Evolutionary conservation across 176 grass and related monocot genomes (phyloP), one percentile per base, ranked within the genome.

Genomic region (Paspalum vaginatum): DNA sequence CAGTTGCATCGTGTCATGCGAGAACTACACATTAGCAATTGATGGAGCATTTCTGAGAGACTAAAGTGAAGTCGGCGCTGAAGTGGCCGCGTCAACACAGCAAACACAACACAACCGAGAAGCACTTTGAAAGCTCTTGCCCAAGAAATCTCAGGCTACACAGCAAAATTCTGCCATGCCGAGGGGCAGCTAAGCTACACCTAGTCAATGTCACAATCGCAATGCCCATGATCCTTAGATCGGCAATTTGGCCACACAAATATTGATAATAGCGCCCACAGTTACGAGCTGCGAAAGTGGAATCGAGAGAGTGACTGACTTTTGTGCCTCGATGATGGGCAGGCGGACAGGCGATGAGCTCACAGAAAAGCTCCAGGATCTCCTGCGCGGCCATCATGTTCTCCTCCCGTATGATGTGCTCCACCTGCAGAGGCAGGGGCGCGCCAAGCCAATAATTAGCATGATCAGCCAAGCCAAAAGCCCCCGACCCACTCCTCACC

Each of bases 351-450:
- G 92, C 41, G 26, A 99, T 72, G 27, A 99, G 92, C 53, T 99
- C 96, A 43, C 92, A 99, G 70, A 95, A 99, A 79, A 99, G 89
- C 82, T 99, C 96, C 11, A 99, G 81, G 72, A 95, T 99, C 88
- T 99, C 96, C 89, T 99, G 96, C 55, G 96, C 96, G 8, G 96
- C 96, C 88, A 93, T 93, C 88, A 99, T 95, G 72, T 99, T 99
- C 84, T 99, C 96, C 88, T 99, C 96, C 76, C 96, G 76, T 51
- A 99, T 79, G 73, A 99, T 99, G 82, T 99, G 96, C 75, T 99
- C 96, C 49, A 99, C 96, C 96, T 99, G 70, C 77, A 84, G 5
- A 61, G 7, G 24, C 32, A 4, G n/a, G n/a, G n/a, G 3, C 21
- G 16, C 32, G n/a, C 27, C 38, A 20, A 27, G 39, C 15, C n/a